A percentile compares a stretch with the other conserved stretches of the same genome.
Evolutionary conservation across 768 basidiomycete species (phyloP).

Genomic region (Naematelia aurantialba): DNA sequence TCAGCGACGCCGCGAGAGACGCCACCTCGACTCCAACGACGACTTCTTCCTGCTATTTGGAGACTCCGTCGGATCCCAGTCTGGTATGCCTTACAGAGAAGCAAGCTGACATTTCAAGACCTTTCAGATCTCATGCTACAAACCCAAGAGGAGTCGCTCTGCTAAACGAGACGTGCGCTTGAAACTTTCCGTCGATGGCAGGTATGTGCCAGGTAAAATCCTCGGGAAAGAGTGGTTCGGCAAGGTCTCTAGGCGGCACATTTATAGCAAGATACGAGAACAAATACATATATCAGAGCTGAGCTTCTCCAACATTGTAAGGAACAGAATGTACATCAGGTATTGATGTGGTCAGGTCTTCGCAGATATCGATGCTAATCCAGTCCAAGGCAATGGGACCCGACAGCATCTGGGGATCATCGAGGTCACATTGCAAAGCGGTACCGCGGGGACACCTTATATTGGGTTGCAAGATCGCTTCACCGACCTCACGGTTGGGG

Average conservation of each 20-base stretch:
- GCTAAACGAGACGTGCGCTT: not conserved
- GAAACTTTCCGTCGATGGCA: not conserved
- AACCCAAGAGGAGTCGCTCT: not conserved
- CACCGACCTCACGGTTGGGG: not conserved
- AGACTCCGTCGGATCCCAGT: not conserved
- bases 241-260: too few species aligned
- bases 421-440: not conserved
- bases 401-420: not conserved
- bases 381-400: not conserved
- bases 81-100: not conserved
- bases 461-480: not conserved
- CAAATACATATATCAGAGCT: too few species aligned
- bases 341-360: not conserved
- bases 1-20: not conserved
- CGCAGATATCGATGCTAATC: not conserved
- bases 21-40: not conserved
- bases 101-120: not conserved
- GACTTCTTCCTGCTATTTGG: not conserved
- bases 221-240: not conserved
- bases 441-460: not conserved
- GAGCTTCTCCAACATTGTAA: too few species aligned
- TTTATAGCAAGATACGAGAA: too few species aligned
- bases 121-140: not conserved
- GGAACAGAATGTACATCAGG: not conserved
- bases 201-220: not conserved